Percentiles rank a stretch among this genome's conserved stretches.
phyloP scores from a whole-genome alignment of 129 eudicot genomes.

The Flaveria sonorensis region DNA sequence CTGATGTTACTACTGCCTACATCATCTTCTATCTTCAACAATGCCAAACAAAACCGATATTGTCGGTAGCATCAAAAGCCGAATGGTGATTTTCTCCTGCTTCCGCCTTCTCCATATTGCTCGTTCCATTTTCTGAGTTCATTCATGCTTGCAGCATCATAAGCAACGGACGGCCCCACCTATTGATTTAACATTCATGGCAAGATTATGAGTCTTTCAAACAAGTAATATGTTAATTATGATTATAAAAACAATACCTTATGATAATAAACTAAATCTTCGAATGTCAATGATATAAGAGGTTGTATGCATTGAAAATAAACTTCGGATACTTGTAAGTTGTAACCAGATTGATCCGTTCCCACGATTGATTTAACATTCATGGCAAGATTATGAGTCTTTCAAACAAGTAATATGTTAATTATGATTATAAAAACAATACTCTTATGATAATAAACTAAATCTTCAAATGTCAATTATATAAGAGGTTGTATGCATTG shows the following conservation, averaged over 20 bases:
- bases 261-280: background rate
- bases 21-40: conserved; percentile 22
- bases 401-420: background rate
- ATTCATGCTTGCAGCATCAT: conserved; percentile 93
- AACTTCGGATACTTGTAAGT: background rate
- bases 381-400: background rate
- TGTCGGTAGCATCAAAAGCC: conserved; percentile 56
- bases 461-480: background rate
- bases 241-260: background rate
- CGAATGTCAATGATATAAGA: background rate
- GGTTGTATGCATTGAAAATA: background rate
- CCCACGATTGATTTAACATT: background rate
- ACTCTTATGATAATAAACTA: background rate
- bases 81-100: conserved; percentile 81
- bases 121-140: conserved; percentile 98
- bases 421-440: background rate
- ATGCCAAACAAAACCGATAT: conserved; percentile 19
- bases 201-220: background rate
- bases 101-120: conserved; percentile 97
- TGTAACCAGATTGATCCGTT: background rate
- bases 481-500: background rate
- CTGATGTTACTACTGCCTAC: conserved; percentile 21
- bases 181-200: conserved; percentile 12
- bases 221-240: background rate
- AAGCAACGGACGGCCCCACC: conserved; percentile 98